Base-by-base conservation (phyloP, 768 basidiomycete species). In the Dioszegia hungarica region DNA sequence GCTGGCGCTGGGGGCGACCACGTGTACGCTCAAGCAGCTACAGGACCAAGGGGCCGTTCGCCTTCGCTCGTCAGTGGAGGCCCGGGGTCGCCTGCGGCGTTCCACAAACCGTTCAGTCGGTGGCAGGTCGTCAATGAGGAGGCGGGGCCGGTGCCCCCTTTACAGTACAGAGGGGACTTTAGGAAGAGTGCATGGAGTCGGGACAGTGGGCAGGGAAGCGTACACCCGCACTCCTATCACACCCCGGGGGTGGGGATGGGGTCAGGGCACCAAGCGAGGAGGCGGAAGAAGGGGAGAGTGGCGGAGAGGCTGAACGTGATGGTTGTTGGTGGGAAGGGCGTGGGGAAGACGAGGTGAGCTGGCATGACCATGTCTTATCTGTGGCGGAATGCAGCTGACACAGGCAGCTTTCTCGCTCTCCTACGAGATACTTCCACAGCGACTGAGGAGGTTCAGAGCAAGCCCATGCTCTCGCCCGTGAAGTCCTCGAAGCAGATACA, bases 331-430 rank as follows among this genome's bases (percentile, higher is more conserved):
- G 70, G 70, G 8, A 62, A 63, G 46, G 57, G 57, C 8, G 61
- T 62, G 8, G 70, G 70, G 8, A 72, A 72, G 56, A 69, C 70
- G 0, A 69, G 70, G 70, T 72, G 50, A 58, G 69, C 56, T 44
- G 28, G 17, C 6, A 14, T 11, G 2, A 2, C 15, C 27, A 6
- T 15, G 37, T 2, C n/a, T n/a, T n/a, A n/a, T n/a, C n/a, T n/a
- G n/a, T n/a, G n/a, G n/a, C n/a, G n/a, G n/a, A n/a, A n/a, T n/a
- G n/a, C n/a, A n/a, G n/a, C n/a, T n/a, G n/a, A n/a, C n/a, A n/a
- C n/a, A n/a, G n/a, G n/a, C n/a, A n/a, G n/a, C n/a, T n/a, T n/a
- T n/a, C n/a, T n/a, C n/a, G n/a, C n/a, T n/a, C n/a, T n/a, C n/a
- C n/a, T n/a, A n/a, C n/a, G n/a, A n/a, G n/a, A n/a, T n/a, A n/a